phyloP scores from a whole-genome alignment of 208 protist species.

The Herpetomonas tarakana region DNA sequence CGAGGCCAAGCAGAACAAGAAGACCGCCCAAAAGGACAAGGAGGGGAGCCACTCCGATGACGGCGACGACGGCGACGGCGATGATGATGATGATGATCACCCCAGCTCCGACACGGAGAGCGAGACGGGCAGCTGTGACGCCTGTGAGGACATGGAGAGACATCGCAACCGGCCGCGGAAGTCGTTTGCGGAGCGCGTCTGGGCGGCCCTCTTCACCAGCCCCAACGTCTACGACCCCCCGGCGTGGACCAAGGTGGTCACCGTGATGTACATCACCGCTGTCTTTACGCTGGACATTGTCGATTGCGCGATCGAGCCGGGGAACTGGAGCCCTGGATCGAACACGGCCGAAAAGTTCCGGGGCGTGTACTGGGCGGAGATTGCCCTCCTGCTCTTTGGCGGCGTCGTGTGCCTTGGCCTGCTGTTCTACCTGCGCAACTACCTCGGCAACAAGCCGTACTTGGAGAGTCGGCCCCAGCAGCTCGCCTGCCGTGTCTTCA shows the following conservation, averaged over 20 bases:
- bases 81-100: neutral
- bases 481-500: constrained; percentile 78
- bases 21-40: neutral
- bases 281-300: constrained; percentile 55
- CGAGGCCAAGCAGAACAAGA: neutral
- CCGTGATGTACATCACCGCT: constrained; percentile 35
- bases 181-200: neutral
- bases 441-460: constrained; percentile 81
- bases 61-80: neutral
- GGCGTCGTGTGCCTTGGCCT: constrained; percentile 44
- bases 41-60: no score
- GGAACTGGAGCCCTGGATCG: constrained; percentile 14
- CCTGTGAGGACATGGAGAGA: neutral
- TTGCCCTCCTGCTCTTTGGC: constrained; percentile 43
- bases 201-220: constrained; percentile 24
- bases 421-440: constrained; percentile 57
- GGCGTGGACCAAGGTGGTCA: constrained; percentile 66
- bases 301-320: constrained; percentile 19
- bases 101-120: neutral
- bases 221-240: constrained; percentile 72
- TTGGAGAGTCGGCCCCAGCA: constrained; percentile 82
- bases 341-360: constrained; percentile 7
- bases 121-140: neutral
- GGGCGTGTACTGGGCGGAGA: constrained; percentile 27
- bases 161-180: neutral